Evolutionary conservation across 2,329 filamentous ascomycete species (phyloP).

Genomic region (Alternaria burnsii): DNA sequence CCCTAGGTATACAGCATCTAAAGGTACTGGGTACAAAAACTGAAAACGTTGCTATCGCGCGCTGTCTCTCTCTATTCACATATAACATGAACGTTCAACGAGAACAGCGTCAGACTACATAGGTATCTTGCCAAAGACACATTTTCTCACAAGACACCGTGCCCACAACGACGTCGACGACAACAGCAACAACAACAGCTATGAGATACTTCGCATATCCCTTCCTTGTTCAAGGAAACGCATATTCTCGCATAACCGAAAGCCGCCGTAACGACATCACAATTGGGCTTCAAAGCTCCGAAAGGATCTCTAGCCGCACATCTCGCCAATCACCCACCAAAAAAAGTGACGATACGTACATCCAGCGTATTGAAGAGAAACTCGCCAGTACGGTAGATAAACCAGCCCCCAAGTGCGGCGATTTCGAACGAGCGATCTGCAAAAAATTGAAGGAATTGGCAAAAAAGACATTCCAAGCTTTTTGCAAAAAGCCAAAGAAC

Average conservation of each 20-base stretch:
- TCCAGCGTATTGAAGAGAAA: background rate
- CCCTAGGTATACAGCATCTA: too few species aligned
- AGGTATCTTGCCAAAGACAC: background rate
- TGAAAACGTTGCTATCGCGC: too few species aligned
- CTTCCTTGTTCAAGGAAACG: background rate
- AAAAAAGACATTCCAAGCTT: background rate
- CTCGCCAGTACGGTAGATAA: background rate
- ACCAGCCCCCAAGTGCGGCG: background rate
- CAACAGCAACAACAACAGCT: background rate
- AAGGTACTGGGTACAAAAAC: background rate
- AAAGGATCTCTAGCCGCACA: background rate
- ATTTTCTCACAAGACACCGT: background rate
- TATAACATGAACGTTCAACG: too few species aligned
- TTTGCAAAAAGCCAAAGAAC: background rate
- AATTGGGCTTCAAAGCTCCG: background rate
- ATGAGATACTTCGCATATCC: background rate
- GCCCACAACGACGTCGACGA: background rate
- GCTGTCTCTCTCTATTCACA: background rate
- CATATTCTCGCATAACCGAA: background rate
- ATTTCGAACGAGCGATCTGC: background rate
- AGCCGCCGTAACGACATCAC: background rate
- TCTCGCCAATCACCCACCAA: background rate
- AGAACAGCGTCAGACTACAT: background rate
- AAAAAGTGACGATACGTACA: background rate
- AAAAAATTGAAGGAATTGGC: background rate